Evolutionary conservation across 1,139 yeast species (phyloP).

Genomic region (Starmera stellimalicola): DNA sequence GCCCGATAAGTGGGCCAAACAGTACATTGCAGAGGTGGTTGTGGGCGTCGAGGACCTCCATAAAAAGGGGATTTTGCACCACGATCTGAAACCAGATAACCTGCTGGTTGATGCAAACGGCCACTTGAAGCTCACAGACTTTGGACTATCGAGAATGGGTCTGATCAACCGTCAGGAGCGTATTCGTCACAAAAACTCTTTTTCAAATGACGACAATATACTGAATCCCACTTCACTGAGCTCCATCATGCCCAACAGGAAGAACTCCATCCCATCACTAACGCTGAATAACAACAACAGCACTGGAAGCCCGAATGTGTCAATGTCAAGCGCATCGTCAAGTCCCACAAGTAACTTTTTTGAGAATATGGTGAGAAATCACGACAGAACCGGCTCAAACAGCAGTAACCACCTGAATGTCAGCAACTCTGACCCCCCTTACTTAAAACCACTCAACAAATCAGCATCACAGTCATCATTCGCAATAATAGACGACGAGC

Average conservation of each 20-base stretch:
- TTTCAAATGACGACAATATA: conserved; percentile 13
- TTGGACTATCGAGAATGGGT: conserved; percentile 89
- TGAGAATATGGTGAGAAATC: conserved; percentile 13
- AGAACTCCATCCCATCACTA: conserved; percentile 14
- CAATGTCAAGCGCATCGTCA: conserved; percentile 7
- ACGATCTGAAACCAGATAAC: conserved; percentile 94
- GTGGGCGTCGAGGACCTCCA: conserved; percentile 89
- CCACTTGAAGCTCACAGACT: conserved; percentile 87
- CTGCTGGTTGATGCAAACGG: conserved; percentile 78
- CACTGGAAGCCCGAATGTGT: conserved; percentile 9
- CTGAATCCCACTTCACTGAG: conserved; percentile 9
- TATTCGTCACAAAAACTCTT: conserved; percentile 6
- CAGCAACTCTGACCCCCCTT: conserved; percentile 32
- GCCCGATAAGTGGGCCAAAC: conserved; percentile 80
- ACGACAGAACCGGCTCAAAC: conserved; percentile 24
- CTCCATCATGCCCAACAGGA: conserved; percentile 5
- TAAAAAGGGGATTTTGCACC: conserved; percentile 79
- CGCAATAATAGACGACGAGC: conserved; percentile 37
- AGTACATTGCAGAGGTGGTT: conserved; percentile 83
- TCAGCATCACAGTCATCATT: conserved; percentile 49
- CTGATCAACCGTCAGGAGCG: conserved; percentile 66
- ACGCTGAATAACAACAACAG: conserved; percentile 6
- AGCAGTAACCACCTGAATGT: conserved; percentile 19
- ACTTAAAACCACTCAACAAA: conserved; percentile 38
- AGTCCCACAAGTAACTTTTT: conserved; percentile 19